Conservation (phyloP, 257 asterid species). For the Gynochthodes officinalis region DNA sequence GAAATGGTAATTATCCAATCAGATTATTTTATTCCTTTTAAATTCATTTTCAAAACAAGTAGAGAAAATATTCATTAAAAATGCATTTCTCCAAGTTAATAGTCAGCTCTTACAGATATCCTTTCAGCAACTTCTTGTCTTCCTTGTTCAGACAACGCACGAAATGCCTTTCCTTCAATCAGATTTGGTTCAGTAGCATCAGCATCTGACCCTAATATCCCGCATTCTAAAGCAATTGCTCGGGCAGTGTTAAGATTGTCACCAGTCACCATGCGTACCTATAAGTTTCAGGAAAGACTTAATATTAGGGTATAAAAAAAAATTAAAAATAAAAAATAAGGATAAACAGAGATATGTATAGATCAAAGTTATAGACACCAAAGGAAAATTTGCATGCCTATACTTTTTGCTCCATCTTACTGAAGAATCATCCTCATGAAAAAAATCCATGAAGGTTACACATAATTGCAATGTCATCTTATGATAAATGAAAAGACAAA, state of each 20-base stretch:
- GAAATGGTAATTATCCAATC: background rate
- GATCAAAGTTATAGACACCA: background rate
- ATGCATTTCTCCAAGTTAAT: background rate
- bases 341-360: background rate
- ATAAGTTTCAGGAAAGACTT: background rate
- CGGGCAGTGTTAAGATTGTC: slow-evolving; percentile 88
- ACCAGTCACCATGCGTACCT: slow-evolving; percentile 99
- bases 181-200: slow-evolving; percentile 81
- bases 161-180: slow-evolving; percentile 85
- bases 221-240: slow-evolving; percentile 96
- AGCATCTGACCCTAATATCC: slow-evolving; percentile 66
- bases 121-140: slow-evolving; percentile 72
- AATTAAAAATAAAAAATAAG: background rate
- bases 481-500: background rate
- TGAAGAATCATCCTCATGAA: background rate
- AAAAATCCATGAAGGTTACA: background rate
- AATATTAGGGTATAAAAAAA: background rate
- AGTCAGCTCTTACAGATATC: slow-evolving; percentile 66
- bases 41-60: background rate
- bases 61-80: background rate
- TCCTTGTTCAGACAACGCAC: slow-evolving; percentile 50
- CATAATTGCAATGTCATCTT: background rate
- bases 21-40: background rate
- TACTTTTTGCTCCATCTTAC: background rate
- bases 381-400: background rate